phyloP scores from a whole-genome alignment of 169 alveolate species.

The Eimeria sp. region DNA sequence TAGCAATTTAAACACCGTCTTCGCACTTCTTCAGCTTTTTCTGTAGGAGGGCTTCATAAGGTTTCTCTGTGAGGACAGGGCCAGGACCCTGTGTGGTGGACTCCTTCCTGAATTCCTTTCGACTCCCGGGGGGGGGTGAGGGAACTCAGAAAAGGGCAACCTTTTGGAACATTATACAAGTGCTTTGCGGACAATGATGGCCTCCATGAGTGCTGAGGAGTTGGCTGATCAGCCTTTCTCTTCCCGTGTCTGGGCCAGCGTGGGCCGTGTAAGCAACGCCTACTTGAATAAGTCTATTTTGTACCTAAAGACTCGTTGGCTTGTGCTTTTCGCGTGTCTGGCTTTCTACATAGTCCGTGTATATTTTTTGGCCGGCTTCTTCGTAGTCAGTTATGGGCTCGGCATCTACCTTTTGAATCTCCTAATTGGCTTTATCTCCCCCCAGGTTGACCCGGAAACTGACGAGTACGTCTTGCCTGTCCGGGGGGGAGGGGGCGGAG shows the following conservation, averaged over 20 bases:
- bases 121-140: background rate
- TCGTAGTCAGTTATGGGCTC: slow-evolving; percentile 92
- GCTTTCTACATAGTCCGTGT: slow-evolving; percentile 84
- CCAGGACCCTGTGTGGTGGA: background rate
- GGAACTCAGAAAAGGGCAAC: background rate
- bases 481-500: slow-evolving; percentile 72
- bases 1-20: background rate
- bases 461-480: slow-evolving; percentile 92
- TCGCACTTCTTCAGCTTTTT: background rate
- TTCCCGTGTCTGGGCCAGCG: slow-evolving; percentile 58
- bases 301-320: slow-evolving; percentile 89
- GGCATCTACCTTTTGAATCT: slow-evolving; percentile 91
- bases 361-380: slow-evolving; percentile 87
- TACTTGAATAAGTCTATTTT: slow-evolving; percentile 87
- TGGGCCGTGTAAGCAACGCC: slow-evolving; percentile 64
- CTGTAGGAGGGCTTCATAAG: background rate
- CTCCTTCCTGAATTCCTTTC: background rate
- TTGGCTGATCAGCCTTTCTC: slow-evolving; percentile 70
- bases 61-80: background rate
- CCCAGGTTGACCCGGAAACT: slow-evolving; percentile 92
- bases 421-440: slow-evolving; percentile 92
- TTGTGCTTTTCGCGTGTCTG: slow-evolving; percentile 78
- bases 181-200: slow-evolving; percentile 53
- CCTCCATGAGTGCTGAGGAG: slow-evolving; percentile 76
- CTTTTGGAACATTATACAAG: background rate